Conservation (phyloP, 208 protist species). For the Leishmania major region DNA sequence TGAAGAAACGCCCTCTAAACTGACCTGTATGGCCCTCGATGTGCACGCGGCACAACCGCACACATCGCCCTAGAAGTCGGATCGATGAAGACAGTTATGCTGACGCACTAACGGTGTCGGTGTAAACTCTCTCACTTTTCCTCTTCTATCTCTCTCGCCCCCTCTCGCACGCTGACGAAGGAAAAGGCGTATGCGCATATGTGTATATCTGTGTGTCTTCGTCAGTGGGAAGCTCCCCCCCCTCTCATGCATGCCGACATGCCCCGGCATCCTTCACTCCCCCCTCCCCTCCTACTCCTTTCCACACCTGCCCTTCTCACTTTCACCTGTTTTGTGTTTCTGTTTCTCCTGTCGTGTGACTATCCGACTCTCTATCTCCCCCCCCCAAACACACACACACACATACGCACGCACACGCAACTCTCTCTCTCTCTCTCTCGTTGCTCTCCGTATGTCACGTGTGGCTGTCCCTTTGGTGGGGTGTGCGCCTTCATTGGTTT, state of each 20-base stretch:
- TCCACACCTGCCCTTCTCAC: background rate
- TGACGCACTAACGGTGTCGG: background rate
- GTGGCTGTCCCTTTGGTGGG: background rate
- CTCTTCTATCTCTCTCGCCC: background rate
- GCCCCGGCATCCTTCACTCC: background rate
- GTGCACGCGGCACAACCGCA: background rate
- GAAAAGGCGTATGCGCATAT: background rate
- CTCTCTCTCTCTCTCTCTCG: background rate
- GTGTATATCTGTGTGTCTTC: background rate
- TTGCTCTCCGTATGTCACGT: background rate
- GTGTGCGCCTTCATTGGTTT: background rate
- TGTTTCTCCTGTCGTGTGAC: background rate
- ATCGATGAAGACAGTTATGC: background rate
- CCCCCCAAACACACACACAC: background rate
- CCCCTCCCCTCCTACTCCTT: background rate
- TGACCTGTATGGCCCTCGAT: background rate
- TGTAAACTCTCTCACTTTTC: constrained; percentile 10
- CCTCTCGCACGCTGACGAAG: background rate
- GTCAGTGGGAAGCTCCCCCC: background rate
- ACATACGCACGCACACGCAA: background rate
- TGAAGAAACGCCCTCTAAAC: background rate
- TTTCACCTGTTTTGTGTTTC: background rate
- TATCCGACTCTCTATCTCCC: background rate
- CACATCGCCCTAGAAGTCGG: background rate
- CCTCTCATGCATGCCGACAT: background rate